Base-by-base conservation (phyloP, 352 stramenopile species). In the Phytopythium cucurbitacearum region DNA sequence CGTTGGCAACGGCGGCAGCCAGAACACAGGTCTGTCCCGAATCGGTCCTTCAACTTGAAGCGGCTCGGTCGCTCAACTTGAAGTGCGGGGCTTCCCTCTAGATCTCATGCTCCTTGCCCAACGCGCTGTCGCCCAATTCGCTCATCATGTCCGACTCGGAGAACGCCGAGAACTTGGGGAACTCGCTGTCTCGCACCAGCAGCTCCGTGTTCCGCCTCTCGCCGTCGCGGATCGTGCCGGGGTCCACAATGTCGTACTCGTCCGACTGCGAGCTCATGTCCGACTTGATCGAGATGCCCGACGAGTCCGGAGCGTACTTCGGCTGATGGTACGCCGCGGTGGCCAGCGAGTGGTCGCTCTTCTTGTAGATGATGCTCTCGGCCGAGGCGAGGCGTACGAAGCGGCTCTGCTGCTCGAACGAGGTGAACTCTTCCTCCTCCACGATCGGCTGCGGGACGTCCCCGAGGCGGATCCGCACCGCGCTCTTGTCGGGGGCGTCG, bases 231-330 rank as follows among this genome's bases (percentile, higher is more conserved):
- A 91, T 70, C 40, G 69, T 80, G 28, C 65, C 67, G 1, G 76
- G 74, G 53, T 83, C 76, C 0, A 91, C 78, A 35, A 91, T 91
- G 46, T 91, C 80, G 46, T 83, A 91, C 56, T 91, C 77, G 53
- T 85, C 80, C 4, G 56, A 49, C 28, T 21, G 39, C 34, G 48
- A 51, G 35, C 47, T 50, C 52, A 64, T 78, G 56, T 28, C 21
- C 21, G 21, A 28, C 21, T 70, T 69, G 50, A 70, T 68, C 48
- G 70, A 57, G 41, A 57, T 55, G 50, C 53, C 48, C 16, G 56
- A 73, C 5, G 39, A 44, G 3, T 65, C 62, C 9, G 16, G 35
- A 6, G 53, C 60, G 36, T 53, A 37, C 12, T 51, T 55, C 21
- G 21, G 21, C 21, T 28, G 21, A 28, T 28, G 21, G 21, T 28